Evolutionary conservation across 768 basidiomycete genomes (phyloP), one percentile per base, ranked within the genome.

Genomic region (Tylopilus rubrobrunneus): DNA sequence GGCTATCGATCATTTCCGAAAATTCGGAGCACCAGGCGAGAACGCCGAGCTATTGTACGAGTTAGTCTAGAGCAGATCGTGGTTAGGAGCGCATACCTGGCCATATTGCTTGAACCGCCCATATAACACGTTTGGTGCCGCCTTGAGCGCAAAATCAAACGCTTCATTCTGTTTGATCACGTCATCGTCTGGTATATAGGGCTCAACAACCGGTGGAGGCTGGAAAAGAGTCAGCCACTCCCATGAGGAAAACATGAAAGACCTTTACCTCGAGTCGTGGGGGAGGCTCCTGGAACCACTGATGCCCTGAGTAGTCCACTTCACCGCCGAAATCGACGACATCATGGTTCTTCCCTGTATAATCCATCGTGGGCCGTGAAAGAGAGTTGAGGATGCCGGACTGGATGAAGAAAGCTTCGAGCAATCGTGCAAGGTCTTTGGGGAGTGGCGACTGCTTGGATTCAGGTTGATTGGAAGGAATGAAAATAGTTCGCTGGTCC

Each of bases 11-110:
- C 62, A 93, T 76, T 71, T 93, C 90, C 61, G 81, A 76, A 70
- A 93, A 92, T 68, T 93, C 90, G 17, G 89, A 82, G 66, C 90
- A 92, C 90, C 90, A 93, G 11, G 82, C 90, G 34, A 93, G 77
- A n/a, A 92, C 91, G 49, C 90, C 90, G 45, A 93, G 79, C 90
- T 92, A 58, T 37, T 21, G 45, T 49, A 46, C 43, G 51, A 12
- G 62, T 51, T 36, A 48, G 45, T 37, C 36, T 39, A 41, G 41
- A 21, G 44, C 45, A 41, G 31, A 45, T 52, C 7, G 5, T 19
- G 15, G n/a, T 29, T 5, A 33, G 43, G 17, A 43, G 28, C 11
- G 67, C 81, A 56, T 60, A 89, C 90, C 78, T 92, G 89, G 56
- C 90, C 90, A 63, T 87, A 93, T 68, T 92, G 88, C 65, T 86